Percentiles rank a stretch among this genome's conserved stretches.
Conservation (phyloP, 2,329 filamentous ascomycete genomes). For the Geoglossum cookeanum region DNA sequence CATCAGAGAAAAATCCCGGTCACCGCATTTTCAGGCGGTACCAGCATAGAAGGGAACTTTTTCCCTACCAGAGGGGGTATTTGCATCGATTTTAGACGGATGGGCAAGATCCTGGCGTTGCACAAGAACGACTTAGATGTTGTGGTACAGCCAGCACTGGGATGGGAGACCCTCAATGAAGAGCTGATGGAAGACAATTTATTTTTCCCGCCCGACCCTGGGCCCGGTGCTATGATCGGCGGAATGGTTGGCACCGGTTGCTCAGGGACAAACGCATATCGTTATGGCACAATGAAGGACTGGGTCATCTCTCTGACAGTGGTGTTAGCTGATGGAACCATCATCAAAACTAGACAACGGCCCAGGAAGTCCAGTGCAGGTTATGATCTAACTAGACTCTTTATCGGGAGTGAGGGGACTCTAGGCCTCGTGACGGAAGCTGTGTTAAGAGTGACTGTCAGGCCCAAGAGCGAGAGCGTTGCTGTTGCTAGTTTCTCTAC, state of each 20-base stretch:
- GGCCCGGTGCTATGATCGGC: constrained; percentile 39
- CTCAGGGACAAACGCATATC: constrained; percentile 67
- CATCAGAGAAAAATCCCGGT: constrained; percentile 65
- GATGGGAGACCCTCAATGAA: constrained; percentile 82
- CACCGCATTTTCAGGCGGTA: constrained; percentile 71
- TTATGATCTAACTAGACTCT: constrained; percentile 77
- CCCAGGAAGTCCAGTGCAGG: constrained; percentile 80
- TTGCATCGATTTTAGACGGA: constrained; percentile 73
- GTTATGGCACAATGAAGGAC: constrained; percentile 87
- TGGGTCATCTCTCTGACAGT: constrained; percentile 80
- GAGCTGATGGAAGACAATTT: constrained; percentile 53
- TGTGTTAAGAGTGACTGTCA: constrained; percentile 67
- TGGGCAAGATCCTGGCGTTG: constrained; percentile 64
- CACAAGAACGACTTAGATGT: constrained; percentile 84
- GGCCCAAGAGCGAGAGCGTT: constrained; percentile 61
- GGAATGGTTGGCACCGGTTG: constrained; percentile 28
- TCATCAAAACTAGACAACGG: constrained; percentile 76
- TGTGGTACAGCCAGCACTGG: constrained; percentile 75
- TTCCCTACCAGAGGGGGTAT: constrained; percentile 72
- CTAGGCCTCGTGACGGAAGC: constrained; percentile 84
- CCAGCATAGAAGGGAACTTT: constrained; percentile 78
- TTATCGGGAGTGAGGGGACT: constrained; percentile 82
- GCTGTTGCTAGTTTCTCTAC: constrained; percentile 51
- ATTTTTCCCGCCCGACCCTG: constrained; percentile 83
- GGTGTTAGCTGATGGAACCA: constrained; percentile 72